phyloP scores from a whole-genome alignment of 1,284 basidiomycete species.

The Golubevia sp. region DNA sequence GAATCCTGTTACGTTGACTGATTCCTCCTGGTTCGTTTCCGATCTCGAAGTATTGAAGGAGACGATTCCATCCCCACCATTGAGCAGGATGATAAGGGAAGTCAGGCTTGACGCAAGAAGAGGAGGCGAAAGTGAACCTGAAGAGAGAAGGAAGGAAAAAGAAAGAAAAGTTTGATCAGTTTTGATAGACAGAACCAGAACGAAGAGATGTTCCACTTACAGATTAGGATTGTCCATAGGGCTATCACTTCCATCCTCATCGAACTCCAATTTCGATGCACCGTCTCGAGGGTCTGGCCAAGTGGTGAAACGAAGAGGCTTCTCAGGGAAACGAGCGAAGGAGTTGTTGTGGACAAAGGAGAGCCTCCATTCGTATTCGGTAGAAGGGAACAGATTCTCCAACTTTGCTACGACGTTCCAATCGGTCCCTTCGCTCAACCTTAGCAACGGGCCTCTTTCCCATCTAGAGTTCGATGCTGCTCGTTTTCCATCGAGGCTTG shows the following conservation, averaged over 20 bases:
- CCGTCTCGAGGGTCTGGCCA: conserved; percentile 64
- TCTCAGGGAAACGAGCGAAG: conserved; percentile 17
- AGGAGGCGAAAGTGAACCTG: conserved; percentile 48
- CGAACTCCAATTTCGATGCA: background rate
- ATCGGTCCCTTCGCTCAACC: conserved; percentile 65
- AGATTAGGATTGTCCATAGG: conserved; percentile 56
- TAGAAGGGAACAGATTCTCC: conserved; percentile 72
- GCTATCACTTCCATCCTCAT: conserved; percentile 13
- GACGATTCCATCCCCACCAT: conserved; percentile 56
- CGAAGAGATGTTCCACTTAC: conserved; percentile 5
- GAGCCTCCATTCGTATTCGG: conserved; percentile 73
- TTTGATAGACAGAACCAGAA: background rate
- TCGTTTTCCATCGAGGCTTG: conserved; percentile 15
- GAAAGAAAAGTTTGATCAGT: background rate
- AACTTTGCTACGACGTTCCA: conserved; percentile 72
- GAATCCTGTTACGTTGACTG: conserved; percentile 65
- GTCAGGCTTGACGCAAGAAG: conserved; percentile 59
- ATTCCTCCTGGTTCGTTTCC: conserved; percentile 41
- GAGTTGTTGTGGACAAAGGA: conserved; percentile 35
- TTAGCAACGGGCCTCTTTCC: conserved; percentile 52
- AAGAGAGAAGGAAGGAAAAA: background rate
- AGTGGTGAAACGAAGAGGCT: conserved; percentile 64
- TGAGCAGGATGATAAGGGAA: conserved; percentile 57
- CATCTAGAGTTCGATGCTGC: conserved; percentile 39
- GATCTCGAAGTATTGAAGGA: conserved; percentile 31